Evolutionary conservation across 306 rosid species (phyloP), one percentile per base, ranked within the genome.

Genomic region (Cucumis cinereus): DNA sequence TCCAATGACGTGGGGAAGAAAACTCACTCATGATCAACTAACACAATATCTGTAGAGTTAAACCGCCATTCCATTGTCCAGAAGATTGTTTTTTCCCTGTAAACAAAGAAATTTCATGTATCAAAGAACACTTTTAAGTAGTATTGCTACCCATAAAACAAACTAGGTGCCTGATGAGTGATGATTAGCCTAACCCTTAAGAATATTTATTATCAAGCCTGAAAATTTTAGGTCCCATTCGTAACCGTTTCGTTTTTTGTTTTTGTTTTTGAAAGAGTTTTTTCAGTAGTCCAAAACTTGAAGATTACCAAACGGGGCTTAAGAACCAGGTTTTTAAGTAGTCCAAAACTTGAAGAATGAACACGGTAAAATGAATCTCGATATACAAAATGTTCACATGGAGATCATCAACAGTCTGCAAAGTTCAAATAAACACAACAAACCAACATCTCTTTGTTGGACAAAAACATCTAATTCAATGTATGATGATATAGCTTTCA

Each of bases 1-100:
- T 71, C 22, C 24, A 56, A 23, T 69, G 23, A 24, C 17, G 68
- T 50, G 36, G 56, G 74, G 47, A 49, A 75, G n/a, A 70, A 19
- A 58, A 86, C 96, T 84, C 83, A 94, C 98, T 87, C 90, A 43
- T 89, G 96, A 81, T 92, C 93, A 60, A 78, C 74, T 79, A 92
- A 71, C 75, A 87, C 86, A 20, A 84, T 41, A 57, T 89, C 82
- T 1, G 92, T 92, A 3, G 89, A 87, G 86, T 84, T 91, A 77
- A 92, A 90, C 72, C 59, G 87, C 95, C 92, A 95, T 82, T 95
- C 98, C 55, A 95, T 89, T 11, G 98, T 92, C 99, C 99, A 95
- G 57, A 83, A 82, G 83, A 95, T 92, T 63, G 81, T 74, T 82
- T 88, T 95, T 73, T 81, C 87, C 91, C 98, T 95, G 89, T 75